Percentiles rank a stretch among this genome's conserved stretches.
These are phyloP conservation scores for Pisolithus orientalis DNA, from an alignment of 768 basidiomycete genomes.

Conservation along the genomic window DNA sequence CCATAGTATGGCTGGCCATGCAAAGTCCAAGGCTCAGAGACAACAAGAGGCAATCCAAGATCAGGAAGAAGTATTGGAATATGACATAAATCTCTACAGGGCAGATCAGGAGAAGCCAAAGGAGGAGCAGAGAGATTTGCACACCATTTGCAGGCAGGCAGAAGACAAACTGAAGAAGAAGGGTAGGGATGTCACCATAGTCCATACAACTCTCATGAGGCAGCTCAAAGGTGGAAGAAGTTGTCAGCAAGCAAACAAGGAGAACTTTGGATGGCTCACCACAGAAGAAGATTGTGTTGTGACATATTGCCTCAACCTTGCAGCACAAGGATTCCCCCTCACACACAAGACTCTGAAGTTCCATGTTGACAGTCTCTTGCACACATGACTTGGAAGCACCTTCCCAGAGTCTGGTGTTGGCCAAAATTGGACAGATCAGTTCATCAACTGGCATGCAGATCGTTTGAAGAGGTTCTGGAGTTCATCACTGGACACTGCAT, in stretches of 20 bases:
- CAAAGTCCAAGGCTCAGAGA: too few species aligned
- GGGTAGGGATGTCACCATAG: too few species aligned
- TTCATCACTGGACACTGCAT: slow-evolving; percentile 27
- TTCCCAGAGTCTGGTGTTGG: slow-evolving; percentile 31
- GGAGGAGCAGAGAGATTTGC: too few species aligned
- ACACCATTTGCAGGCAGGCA: too few species aligned
- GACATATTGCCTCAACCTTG: slow-evolving; percentile 20
- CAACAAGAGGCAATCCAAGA: too few species aligned
- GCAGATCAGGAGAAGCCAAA: too few species aligned
- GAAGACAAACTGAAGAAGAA: too few species aligned
- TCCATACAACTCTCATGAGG: too few species aligned
- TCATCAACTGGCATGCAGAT: slow-evolving; percentile 23
- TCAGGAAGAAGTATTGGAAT: too few species aligned
- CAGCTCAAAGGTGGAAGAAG: too few species aligned
- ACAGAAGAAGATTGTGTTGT: slow-evolving; percentile 22
- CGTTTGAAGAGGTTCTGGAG: slow-evolving; percentile 26
- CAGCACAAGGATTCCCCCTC: slow-evolving; percentile 30
- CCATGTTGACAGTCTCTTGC: slow-evolving; percentile 26
- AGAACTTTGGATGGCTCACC: slow-evolving; percentile 17
- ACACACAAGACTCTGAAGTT: slow-evolving; percentile 28
- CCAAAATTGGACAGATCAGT: slow-evolving; percentile 29
- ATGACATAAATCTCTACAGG: too few species aligned
- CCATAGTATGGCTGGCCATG: too few species aligned
- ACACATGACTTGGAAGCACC: slow-evolving; percentile 19
- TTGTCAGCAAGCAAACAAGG: neutral